These are phyloP conservation scores for Globisporangium irregulare DNA, from an alignment of 352 stramenopile genomes.

Conservation along the genomic window DNA sequence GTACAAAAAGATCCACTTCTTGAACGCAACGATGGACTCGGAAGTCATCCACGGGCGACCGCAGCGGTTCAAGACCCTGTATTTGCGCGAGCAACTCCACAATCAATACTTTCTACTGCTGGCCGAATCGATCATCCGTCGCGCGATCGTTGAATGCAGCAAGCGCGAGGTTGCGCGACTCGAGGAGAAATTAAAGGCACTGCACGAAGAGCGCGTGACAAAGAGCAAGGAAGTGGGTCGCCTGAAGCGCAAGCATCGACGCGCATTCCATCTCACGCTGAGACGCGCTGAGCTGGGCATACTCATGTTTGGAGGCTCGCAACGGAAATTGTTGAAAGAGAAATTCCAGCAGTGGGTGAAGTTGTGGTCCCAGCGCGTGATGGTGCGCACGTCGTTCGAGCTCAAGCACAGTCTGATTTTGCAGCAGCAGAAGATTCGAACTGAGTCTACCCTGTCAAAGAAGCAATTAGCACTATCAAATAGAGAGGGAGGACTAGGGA, in stretches of 20 bases:
- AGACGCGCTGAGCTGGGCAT: constrained; percentile 46
- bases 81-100: constrained; percentile 57
- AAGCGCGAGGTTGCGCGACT: constrained; percentile 41
- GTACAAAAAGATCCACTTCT: constrained; percentile 46
- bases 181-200: constrained; percentile 25
- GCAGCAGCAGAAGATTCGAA: constrained; percentile 45
- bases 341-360: constrained; percentile 63
- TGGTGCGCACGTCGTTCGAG: constrained; percentile 61
- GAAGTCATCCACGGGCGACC: constrained; percentile 60
- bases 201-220: constrained; percentile 38
- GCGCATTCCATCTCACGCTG: constrained; percentile 41
- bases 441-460: neutral
- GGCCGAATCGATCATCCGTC: constrained; percentile 51
- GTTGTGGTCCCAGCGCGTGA: constrained; percentile 49
- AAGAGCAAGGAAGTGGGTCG: constrained; percentile 54
- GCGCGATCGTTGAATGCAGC: constrained; percentile 41
- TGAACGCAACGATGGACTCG: constrained; percentile 65
- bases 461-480: constrained; percentile 11
- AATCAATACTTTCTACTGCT: constrained; percentile 53
- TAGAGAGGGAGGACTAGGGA: neutral
- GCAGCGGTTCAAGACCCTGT: constrained; percentile 60
- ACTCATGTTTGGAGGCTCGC: constrained; percentile 45
- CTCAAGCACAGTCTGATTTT: constrained; percentile 61
- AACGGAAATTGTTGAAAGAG: constrained; percentile 33
- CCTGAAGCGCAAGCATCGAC: constrained; percentile 47